These are phyloP conservation scores for Wickerhamomyces chambardii DNA, from an alignment of 805 yeast species.

Conservation along the genomic window DNA sequence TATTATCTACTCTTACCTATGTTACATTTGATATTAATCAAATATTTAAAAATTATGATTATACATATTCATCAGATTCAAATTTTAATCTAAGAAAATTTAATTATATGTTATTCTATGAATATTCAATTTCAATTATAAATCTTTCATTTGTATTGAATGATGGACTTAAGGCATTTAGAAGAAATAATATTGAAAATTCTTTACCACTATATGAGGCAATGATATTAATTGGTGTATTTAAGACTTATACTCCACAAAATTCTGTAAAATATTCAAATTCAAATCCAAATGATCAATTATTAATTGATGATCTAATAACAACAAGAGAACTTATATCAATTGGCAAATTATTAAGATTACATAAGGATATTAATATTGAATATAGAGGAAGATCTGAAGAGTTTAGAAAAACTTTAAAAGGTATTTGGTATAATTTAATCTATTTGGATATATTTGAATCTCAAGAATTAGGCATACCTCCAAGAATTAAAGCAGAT, in stretches of 20 bases:
- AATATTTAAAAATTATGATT: too few relatives aligned
- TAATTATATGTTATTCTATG: background rate
- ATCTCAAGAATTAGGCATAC: background rate
- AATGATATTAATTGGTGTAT: too few relatives aligned
- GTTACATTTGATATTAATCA: background rate
- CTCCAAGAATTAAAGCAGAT: background rate
- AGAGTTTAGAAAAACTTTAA: too few relatives aligned
- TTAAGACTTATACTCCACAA: background rate
- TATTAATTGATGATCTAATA: background rate
- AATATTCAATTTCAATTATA: background rate
- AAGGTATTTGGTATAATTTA: background rate
- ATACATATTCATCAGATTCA: too few relatives aligned
- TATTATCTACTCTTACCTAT: too few relatives aligned
- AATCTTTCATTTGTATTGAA: too few relatives aligned
- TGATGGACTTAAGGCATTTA: background rate
- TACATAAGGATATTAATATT: background rate
- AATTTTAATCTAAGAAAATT: too few relatives aligned
- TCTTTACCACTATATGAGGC: background rate
- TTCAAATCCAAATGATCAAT: background rate
- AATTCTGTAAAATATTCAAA: too few relatives aligned
- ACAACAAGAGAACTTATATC: background rate
- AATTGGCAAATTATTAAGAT: background rate
- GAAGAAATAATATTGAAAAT: too few relatives aligned
- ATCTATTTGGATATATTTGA: background rate
- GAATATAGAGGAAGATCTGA: background rate